phyloP scores from a whole-genome alignment of 106 monocot species.

The Acorus calamus region DNA sequence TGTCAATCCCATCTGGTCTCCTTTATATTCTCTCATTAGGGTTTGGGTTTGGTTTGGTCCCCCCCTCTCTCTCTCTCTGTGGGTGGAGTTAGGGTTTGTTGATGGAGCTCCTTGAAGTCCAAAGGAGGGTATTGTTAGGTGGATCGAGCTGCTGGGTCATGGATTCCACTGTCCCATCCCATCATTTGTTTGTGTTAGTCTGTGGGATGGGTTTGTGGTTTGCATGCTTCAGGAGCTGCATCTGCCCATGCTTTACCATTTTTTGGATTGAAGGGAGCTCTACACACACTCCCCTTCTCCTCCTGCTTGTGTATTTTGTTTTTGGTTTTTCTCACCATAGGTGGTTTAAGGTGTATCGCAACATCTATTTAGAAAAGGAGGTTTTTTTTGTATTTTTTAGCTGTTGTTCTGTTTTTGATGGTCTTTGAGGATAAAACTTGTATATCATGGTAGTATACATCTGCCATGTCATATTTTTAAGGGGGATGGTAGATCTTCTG shows the following conservation, averaged over 20 bases:
- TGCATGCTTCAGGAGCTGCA: conserved; percentile 13
- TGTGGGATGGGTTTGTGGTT: conserved; percentile 13
- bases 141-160: conserved; percentile 12
- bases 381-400: no score
- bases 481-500: no score
- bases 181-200: background rate
- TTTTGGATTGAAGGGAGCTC: conserved; percentile 20
- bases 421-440: no score
- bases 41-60: no score
- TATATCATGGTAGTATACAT: no score
- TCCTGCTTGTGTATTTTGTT: background rate
- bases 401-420: no score
- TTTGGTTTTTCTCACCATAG: background rate
- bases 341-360: no score
- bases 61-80: no score
- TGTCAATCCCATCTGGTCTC: no score
- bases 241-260: background rate
- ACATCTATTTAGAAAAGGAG: no score
- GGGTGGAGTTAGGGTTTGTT: background rate
- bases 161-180: conserved; percentile 13
- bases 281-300: background rate
- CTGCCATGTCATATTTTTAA: no score
- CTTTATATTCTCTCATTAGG: no score
- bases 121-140: conserved; percentile 8
- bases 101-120: conserved; percentile 18